A percentile compares a stretch with the other conserved stretches of the same genome.
phyloP scores from a whole-genome alignment of 805 yeast species.

The Candida boleticola region DNA sequence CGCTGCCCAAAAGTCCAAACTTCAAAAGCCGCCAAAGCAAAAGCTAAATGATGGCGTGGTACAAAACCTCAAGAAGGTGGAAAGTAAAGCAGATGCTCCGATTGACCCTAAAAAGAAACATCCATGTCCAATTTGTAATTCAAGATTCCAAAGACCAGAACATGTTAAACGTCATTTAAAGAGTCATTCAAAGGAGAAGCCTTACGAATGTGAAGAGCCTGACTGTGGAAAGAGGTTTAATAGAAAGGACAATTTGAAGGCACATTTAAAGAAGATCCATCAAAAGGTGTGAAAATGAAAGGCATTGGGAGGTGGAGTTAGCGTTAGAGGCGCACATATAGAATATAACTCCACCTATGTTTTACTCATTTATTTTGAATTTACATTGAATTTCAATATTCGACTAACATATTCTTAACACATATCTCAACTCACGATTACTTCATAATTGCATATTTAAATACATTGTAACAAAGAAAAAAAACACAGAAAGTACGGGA shows the following conservation, averaged over 20 bases:
- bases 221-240: slow-evolving; percentile 56
- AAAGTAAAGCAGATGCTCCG: slow-evolving; percentile 12
- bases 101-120: slow-evolving; percentile 54
- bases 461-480: too few species aligned
- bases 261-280: slow-evolving; percentile 63
- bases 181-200: slow-evolving; percentile 57
- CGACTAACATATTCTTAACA: too few species aligned
- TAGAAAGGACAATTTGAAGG: slow-evolving; percentile 58
- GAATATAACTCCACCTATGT: background rate
- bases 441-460: too few species aligned
- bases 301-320: background rate
- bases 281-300: slow-evolving; percentile 18
- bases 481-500: too few species aligned
- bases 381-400: background rate
- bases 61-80: slow-evolving; percentile 13
- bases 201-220: slow-evolving; percentile 51
- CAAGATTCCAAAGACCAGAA: slow-evolving; percentile 66
- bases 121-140: slow-evolving; percentile 62
- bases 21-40: slow-evolving; percentile 4
- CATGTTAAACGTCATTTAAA: slow-evolving; percentile 67
- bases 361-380: background rate
- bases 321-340: slow-evolving; percentile 1
- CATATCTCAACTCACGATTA: too few species aligned
- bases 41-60: background rate
- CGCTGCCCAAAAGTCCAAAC: background rate